Conservation (phyloP, 192 early-diverging fungal genomes). For the Pecoramyces ruminantium region DNA sequence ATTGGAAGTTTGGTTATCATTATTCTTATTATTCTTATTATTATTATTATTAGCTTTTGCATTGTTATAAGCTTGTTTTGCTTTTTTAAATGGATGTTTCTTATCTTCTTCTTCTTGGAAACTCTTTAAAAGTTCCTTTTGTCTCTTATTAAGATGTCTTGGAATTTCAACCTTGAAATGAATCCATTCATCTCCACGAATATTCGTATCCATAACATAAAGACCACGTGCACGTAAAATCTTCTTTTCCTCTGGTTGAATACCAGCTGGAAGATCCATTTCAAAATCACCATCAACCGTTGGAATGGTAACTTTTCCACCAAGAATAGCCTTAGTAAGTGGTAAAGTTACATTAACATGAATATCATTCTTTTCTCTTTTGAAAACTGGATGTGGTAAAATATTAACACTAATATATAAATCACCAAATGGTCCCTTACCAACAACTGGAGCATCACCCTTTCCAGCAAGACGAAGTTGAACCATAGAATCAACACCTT, state of each 20-base stretch:
- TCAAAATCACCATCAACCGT: constrained; percentile 95
- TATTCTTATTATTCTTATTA: neutral
- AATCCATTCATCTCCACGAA: constrained; percentile 83
- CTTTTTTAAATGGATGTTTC: neutral
- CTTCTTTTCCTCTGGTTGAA: constrained; percentile 78
- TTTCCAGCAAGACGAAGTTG: constrained; percentile 55
- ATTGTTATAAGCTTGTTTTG: neutral
- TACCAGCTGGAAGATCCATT: constrained; percentile 62
- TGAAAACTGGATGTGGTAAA: constrained; percentile 40
- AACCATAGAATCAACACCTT: constrained; percentile 68
- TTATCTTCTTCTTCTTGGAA: neutral
- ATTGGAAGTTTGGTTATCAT: too few species aligned
- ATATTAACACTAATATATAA: constrained; percentile 61
- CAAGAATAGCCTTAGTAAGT: constrained; percentile 71
- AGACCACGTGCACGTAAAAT: constrained; percentile 64
- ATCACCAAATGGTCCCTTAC: constrained; percentile 62
- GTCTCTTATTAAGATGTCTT: constrained; percentile 10
- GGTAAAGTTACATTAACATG: constrained; percentile 59
- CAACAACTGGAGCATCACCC: constrained; percentile 66
- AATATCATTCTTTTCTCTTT: constrained; percentile 64
- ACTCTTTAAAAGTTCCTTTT: neutral
- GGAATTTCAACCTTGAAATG: constrained; percentile 72
- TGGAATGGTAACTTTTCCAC: constrained; percentile 69
- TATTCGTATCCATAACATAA: constrained; percentile 23
- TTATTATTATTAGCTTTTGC: neutral